Percentiles rank a stretch among this genome's conserved stretches.
Evolutionary conservation across 805 yeast species (phyloP).

Genomic region (Kazachstania africana): DNA sequence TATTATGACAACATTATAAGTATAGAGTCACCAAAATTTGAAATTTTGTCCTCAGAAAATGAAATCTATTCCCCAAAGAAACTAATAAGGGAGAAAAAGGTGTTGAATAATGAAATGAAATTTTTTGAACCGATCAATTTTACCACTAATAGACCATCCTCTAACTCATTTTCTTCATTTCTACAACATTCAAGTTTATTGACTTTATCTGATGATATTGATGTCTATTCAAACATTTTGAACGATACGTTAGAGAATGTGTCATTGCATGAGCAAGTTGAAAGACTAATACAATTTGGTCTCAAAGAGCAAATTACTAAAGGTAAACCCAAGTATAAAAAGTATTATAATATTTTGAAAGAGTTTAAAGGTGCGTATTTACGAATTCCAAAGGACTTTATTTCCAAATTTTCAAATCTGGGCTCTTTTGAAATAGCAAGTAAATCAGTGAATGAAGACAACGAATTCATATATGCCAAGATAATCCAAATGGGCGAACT

Average conservation of each 20-base stretch:
- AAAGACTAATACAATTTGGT: slow-evolving; percentile 1
- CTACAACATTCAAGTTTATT: slow-evolving; percentile 8
- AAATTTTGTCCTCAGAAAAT: slow-evolving; percentile 4
- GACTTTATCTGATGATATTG: slow-evolving; percentile 14
- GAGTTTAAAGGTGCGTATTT: slow-evolving; percentile 27
- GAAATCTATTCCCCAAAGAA: slow-evolving; percentile 3
- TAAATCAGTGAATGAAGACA: slow-evolving; percentile 6
- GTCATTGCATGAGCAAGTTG: slow-evolving; percentile 1
- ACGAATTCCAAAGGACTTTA: slow-evolving; percentile 17
- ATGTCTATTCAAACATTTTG: slow-evolving; percentile 17
- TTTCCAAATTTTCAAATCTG: slow-evolving; percentile 15
- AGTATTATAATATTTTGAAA: slow-evolving; percentile 12
- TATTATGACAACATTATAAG: slow-evolving; percentile 57
- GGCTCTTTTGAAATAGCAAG: slow-evolving; percentile 18
- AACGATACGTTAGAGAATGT: slow-evolving; percentile 2
- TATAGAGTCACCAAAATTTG: slow-evolving; percentile 36
- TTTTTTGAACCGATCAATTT: neutral
- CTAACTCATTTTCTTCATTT: slow-evolving; percentile 17
- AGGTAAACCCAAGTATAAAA: slow-evolving; percentile 12
- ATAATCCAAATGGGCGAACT: slow-evolving; percentile 26
- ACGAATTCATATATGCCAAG: slow-evolving; percentile 14
- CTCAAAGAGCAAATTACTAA: slow-evolving; percentile 1
- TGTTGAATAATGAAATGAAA: neutral
- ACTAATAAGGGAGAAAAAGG: slow-evolving; percentile 1
- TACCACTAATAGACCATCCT: slow-evolving; percentile 10